Base-by-base conservation (phyloP, 257 asterid genomes). In the Plantago ovata region DNA sequence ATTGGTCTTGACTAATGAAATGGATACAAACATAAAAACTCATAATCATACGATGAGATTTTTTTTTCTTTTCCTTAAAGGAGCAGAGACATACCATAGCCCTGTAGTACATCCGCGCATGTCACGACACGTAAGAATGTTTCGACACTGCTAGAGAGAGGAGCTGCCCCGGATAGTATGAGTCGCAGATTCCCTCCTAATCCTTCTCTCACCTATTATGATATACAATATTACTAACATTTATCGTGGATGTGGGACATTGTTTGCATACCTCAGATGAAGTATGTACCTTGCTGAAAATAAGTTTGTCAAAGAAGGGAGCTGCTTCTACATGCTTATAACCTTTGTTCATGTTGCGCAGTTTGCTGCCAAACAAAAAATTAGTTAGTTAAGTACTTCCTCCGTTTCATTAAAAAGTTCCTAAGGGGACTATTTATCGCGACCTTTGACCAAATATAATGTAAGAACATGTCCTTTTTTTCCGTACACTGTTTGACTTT, bases 81-180 rank as follows among this genome's bases (percentile, higher is more conserved):
- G 33, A 38, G 50, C 49, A 20, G 14, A 5, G 55, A 12, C 38
- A 39, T 72, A 87, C 93, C 96, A 52, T 88, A 88, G 70, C 96
- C 96, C 65, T 88, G 96, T 19, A 85, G 63, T 62, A 88, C 96
- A 76, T 83, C 76, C 56, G 95, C 93, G 41, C 96, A 79, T 39
- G 96, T 83, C 16, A 76, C 95, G 9, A 88, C 93, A 1, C 96
- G 84, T n/a, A 88, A 65, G 72, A 69, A 88, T 19, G 90, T 88
- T 68, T 88, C 96, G 44, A 88, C 96, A 39, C 64, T 70, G 61
- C 87, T 52, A 20, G 96, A 81, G 58, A 85, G 90, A 50, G 96
- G 96, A 16, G 96, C 95, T 19, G 96, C 96, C 52, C 96, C 95
- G 1, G 90, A 88, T 38, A 85, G 76, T 68, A 88, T 83, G 58